Evolutionary conservation across 164 flowering plant species (phyloP).

Genomic region (Macadamia integrifolia): DNA sequence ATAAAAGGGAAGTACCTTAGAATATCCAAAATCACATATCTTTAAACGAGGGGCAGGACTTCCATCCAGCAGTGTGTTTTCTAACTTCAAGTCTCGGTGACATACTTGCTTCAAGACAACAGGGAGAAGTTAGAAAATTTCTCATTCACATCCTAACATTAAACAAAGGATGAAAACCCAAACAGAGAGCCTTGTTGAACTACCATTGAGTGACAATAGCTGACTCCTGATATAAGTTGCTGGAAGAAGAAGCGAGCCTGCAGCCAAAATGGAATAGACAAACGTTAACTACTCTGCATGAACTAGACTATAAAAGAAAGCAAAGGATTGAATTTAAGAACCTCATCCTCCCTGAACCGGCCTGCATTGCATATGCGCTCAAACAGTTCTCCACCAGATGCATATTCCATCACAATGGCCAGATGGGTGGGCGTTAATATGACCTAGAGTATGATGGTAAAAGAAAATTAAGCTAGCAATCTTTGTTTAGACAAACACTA

Average conservation of each 20-base stretch:
- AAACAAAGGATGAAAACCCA: background rate
- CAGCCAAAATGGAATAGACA: conserved; percentile 6
- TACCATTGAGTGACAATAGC: conserved; percentile 77
- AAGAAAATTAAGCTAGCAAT: background rate
- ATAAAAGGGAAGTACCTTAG: conserved; percentile 54
- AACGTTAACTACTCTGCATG: background rate
- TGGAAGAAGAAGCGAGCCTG: conserved; percentile 96
- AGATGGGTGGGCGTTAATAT: conserved; percentile 72
- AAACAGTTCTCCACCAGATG: conserved; percentile 79
- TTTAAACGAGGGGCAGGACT: conserved; percentile 88
- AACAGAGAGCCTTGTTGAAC: background rate
- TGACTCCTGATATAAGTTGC: conserved; percentile 89
- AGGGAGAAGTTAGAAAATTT: background rate
- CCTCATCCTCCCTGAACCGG: conserved; percentile 80
- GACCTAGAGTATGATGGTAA: conserved; percentile 32
- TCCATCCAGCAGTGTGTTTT: conserved; percentile 71
- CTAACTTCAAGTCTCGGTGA: conserved; percentile 87
- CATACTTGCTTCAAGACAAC: conserved; percentile 70
- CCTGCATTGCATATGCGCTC: conserved; percentile 68
- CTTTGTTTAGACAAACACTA: background rate
- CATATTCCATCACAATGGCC: conserved; percentile 88
- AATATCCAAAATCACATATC: conserved; percentile 92
- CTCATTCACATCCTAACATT: background rate
- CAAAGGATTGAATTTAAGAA: conserved; percentile 6
- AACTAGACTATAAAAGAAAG: background rate